phyloP scores from a whole-genome alignment of 2,329 filamentous ascomycete genomes.

The Sporothrix mexicana region DNA sequence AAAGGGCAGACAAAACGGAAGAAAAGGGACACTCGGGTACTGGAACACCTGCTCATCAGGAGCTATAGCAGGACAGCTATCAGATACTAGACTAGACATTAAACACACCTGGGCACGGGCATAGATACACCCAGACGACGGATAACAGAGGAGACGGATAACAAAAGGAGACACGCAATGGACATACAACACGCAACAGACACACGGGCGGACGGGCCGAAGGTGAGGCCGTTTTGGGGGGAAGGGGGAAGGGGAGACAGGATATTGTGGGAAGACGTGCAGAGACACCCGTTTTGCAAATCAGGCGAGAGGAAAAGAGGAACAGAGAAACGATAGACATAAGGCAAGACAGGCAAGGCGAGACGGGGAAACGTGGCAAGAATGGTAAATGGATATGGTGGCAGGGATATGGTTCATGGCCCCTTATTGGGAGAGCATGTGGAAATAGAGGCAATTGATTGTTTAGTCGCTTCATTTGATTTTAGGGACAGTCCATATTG shows the following conservation, averaged over 20 bases:
- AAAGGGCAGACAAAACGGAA: too few relatives aligned
- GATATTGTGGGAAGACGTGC: background rate
- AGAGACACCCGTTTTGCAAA: conserved; percentile 14
- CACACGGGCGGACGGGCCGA: conserved; percentile 20
- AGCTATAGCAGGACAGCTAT: conserved; percentile 19
- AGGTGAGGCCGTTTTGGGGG: background rate
- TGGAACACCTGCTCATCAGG: too few relatives aligned
- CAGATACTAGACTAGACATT: background rate
- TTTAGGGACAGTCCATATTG: too few relatives aligned
- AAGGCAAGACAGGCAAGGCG: conserved; percentile 14
- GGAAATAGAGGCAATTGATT: too few relatives aligned
- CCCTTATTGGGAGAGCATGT: too few relatives aligned
- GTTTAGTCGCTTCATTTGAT: background rate
- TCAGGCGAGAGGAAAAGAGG: background rate
- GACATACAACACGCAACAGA: background rate
- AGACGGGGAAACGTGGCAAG: conserved; percentile 21
- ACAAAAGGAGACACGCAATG: too few relatives aligned
- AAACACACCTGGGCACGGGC: background rate
- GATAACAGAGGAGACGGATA: too few relatives aligned
- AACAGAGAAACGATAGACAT: too few relatives aligned
- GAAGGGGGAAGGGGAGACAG: background rate
- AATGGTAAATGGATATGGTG: background rate
- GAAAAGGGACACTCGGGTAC: too few relatives aligned
- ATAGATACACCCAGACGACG: too few relatives aligned
- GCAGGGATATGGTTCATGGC: background rate